Evolutionary conservation across 1,284 basidiomycete species (phyloP).

Genomic region (Sporisorium iseilematis-ciliati): DNA sequence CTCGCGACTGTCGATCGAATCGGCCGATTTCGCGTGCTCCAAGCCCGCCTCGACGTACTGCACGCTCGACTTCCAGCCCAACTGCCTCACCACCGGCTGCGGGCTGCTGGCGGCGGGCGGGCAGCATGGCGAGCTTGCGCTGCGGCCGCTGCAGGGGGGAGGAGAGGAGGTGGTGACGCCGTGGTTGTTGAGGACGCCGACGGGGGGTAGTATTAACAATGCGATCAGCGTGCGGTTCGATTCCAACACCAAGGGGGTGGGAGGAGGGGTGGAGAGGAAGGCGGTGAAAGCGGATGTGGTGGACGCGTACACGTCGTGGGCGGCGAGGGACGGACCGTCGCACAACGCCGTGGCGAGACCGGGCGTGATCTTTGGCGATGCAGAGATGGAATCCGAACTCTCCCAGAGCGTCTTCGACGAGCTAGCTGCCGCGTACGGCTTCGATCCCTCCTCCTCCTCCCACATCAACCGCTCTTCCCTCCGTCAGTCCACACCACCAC

Average conservation of each 20-base stretch:
- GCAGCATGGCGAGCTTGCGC: constrained; percentile 81
- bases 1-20: constrained; percentile 51
- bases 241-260: constrained; percentile 3
- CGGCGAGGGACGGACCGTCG: constrained; percentile 38
- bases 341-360: constrained; percentile 21
- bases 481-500: constrained; percentile 7
- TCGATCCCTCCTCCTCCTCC: constrained; percentile 25
- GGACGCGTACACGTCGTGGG: constrained; percentile 29
- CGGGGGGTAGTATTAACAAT: constrained; percentile 83
- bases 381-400: constrained; percentile 44
- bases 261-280: no score
- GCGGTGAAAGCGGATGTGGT: constrained; percentile 18
- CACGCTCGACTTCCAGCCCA: constrained; percentile 79
- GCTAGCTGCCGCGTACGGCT: constrained; percentile 43
- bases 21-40: constrained; percentile 49
- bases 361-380: constrained; percentile 40
- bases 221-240: constrained; percentile 74
- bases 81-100: constrained; percentile 72
- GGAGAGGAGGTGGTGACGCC: constrained; percentile 34
- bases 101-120: constrained; percentile 84
- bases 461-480: constrained; percentile 31
- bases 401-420: constrained; percentile 48
- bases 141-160: constrained; percentile 73
- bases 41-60: constrained; percentile 73
- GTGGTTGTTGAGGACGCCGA: constrained; percentile 72